These are phyloP conservation scores for Ceratocystiopsis minuta DNA, from an alignment of 2,329 filamentous ascomycete genomes.

Conservation along the genomic window DNA sequence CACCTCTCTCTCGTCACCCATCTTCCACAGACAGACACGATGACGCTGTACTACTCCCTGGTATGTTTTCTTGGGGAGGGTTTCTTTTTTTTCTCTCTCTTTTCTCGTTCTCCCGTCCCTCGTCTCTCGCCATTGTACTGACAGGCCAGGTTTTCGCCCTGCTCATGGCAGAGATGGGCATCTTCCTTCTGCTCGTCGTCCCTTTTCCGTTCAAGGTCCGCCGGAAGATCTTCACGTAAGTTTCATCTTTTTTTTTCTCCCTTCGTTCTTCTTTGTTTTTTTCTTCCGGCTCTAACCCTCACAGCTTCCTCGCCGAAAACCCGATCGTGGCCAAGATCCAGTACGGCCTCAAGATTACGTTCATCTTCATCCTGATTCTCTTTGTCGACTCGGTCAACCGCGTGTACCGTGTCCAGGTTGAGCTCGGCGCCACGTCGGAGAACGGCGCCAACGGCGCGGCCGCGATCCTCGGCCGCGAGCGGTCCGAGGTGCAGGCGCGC, in stretches of 20 bases:
- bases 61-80: slow-evolving; percentile 19
- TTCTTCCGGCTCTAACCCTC: not conserved
- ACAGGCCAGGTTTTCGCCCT: slow-evolving; percentile 56
- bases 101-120: not conserved
- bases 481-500: slow-evolving; percentile 95
- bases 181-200: slow-evolving; percentile 65
- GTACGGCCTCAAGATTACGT: slow-evolving; percentile 97
- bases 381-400: slow-evolving; percentile 93
- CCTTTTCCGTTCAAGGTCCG: slow-evolving; percentile 77
- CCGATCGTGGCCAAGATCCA: slow-evolving; percentile 74
- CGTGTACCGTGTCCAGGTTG: slow-evolving; percentile 89
- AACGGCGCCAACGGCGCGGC: slow-evolving; percentile 29
- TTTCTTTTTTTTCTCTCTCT: not conserved
- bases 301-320: slow-evolving; percentile 86
- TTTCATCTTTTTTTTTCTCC: slow-evolving; percentile 9
- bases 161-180: slow-evolving; percentile 63
- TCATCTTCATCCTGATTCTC: slow-evolving; percentile 96
- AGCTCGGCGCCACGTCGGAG: slow-evolving; percentile 59
- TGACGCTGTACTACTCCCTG: slow-evolving; percentile 41
- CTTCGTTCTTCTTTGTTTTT: no score
- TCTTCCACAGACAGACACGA: slow-evolving; percentile 16
- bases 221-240: slow-evolving; percentile 63
- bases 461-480: slow-evolving; percentile 73
- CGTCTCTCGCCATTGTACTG: not conserved
- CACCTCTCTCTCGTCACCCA: not conserved